A percentile compares a stretch with the other conserved stretches of the same genome.
phyloP scores from a whole-genome alignment of 2,329 filamentous ascomycete genomes.

The Sporothrix dimorphospora region DNA sequence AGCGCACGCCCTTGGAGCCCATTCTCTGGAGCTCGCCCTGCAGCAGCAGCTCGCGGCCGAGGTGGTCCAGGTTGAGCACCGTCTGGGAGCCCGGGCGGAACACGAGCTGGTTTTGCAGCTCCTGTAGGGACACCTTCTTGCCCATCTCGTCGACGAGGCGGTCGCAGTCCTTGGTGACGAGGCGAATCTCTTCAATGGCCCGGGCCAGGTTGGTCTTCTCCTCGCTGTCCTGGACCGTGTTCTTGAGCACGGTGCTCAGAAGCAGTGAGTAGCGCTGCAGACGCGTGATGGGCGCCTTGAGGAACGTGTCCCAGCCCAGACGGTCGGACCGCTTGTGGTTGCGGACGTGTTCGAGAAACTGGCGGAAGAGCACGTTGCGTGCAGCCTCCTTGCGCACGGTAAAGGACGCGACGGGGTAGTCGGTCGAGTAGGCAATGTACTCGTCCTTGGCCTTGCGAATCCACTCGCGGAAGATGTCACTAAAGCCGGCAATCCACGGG shows the following conservation, averaged over 20 bases:
- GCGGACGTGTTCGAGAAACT: conserved; percentile 80
- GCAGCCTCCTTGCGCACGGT: conserved; percentile 82
- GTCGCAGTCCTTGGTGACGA: conserved; percentile 88
- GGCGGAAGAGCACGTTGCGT: conserved; percentile 81
- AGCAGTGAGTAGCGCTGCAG: conserved; percentile 88
- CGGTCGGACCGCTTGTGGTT: conserved; percentile 79
- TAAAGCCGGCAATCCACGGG: conserved; percentile 91
- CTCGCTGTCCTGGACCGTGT: conserved; percentile 80
- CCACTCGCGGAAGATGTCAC: conserved; percentile 97
- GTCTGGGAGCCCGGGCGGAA: conserved; percentile 85
- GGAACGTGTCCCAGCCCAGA: conserved; percentile 89
- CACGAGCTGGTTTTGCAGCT: conserved; percentile 80
- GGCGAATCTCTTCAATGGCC: conserved; percentile 89
- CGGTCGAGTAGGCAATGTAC: conserved; percentile 90
- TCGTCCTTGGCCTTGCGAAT: conserved; percentile 87
- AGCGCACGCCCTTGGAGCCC: conserved; percentile 85
- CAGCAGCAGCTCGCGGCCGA: conserved; percentile 88
- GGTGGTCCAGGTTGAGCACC: conserved; percentile 87
- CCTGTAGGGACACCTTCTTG: conserved; percentile 85
- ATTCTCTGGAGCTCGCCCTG: conserved; percentile 87
- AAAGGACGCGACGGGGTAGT: conserved; percentile 82
- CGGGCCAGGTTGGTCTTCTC: conserved; percentile 83
- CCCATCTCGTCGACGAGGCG: conserved; percentile 88
- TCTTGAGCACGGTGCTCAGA: conserved; percentile 79
- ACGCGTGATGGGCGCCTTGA: conserved; percentile 91